phyloP scores from a whole-genome alignment of 352 stramenopile species.

The Pythium folliculosum region DNA sequence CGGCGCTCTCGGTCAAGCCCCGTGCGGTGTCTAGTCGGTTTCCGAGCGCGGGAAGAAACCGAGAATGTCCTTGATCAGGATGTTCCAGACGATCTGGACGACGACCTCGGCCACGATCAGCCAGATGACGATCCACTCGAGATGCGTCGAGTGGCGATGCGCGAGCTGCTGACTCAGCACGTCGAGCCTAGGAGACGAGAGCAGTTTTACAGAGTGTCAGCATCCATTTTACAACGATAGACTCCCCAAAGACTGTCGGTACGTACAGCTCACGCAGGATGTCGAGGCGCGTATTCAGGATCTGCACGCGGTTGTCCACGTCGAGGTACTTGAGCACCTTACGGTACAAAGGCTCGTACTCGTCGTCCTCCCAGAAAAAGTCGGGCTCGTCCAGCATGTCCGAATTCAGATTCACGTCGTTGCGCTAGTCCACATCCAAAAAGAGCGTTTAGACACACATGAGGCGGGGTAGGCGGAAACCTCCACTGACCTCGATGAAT shows the following conservation, averaged over 20 bases:
- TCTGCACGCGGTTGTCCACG: constrained; percentile 90
- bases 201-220: too few species aligned
- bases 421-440: too few species aligned
- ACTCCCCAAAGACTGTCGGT: too few species aligned
- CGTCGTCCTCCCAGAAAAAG: constrained; percentile 94
- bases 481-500: constrained; percentile 89
- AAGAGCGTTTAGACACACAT: too few species aligned
- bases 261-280: constrained; percentile 91
- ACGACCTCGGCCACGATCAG: constrained; percentile 91
- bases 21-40: constrained; percentile 19
- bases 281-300: constrained; percentile 93
- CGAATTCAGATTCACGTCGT: constrained; percentile 93
- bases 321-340: constrained; percentile 93
- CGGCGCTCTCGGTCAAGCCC: too few species aligned
- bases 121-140: constrained; percentile 95
- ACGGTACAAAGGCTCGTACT: constrained; percentile 92
- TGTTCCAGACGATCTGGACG: constrained; percentile 88
- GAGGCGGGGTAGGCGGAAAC: too few species aligned
- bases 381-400: constrained; percentile 94
- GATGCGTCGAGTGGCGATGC: constrained; percentile 86
- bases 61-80: constrained; percentile 88
- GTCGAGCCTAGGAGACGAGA: constrained; percentile 61
- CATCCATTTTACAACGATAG: too few species aligned
- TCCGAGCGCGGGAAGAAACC: constrained; percentile 80
- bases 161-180: constrained; percentile 92